Base-by-base conservation (phyloP, 2,329 filamentous ascomycete species). In the Xylaria sp. region DNA sequence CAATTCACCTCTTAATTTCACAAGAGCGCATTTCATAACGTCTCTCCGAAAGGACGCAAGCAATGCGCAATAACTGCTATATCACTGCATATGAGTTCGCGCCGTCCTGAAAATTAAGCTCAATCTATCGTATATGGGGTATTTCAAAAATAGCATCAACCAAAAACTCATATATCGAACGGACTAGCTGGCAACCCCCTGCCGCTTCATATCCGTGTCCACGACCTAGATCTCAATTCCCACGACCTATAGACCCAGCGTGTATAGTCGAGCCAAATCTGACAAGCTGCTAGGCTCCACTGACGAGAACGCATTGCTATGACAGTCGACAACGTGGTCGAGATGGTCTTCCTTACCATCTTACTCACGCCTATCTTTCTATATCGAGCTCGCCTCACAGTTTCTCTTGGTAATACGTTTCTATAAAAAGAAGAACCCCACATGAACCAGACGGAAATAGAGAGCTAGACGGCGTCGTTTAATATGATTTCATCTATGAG, bases 401-500 rank as follows among this genome's bases (percentile, higher is more conserved):
- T 58, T 62, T 64, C 58, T 60, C 40, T 64, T 67, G 66, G 58
- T 66, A 63, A 67, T 57, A 8, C 11, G 40, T 62, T 72, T 71
- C 72, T 66, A 66, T 71, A 70, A 74, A 73, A 70, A 73, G 71
- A 71, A 66, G 46, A 38, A 31, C 52, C 44, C 63, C 64, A 56
- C 51, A 62, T 40, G 41, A 49, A 49, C 57, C 64, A 46, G 38
- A 55, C 54, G 53, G 54, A 54, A 29, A 52, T 52, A 60, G 71
- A 71, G 68, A 73, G 62, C 67, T 72, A 67, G 66, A 68, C 64
- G 67, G 69, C 65, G 72, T 58, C 63, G 66, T 64, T 75, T 75
- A 80, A 79, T 79, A 75, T 79, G 68, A 69, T 63, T 74, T 78
- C 76, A 80, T 80, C 75, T 79, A 79, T 75, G 70, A 72, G 65